Evolutionary conservation across 495 filamentous ascomycete species (phyloP), one percentile per base, ranked within the genome.

Genomic region (Neurospora sp.): DNA sequence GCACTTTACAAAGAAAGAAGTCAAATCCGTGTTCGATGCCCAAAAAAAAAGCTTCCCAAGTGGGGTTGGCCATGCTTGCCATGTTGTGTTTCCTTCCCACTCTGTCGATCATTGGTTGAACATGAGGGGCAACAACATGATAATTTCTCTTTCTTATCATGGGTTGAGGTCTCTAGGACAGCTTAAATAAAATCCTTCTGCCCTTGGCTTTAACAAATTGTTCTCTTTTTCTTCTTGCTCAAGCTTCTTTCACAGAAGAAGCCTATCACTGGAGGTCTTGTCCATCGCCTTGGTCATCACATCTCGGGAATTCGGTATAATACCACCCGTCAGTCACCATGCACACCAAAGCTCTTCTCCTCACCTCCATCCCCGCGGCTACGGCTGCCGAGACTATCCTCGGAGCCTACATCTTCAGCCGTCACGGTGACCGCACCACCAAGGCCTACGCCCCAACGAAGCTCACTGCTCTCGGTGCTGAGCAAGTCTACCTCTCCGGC

Each of bases 341-440:
- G 72, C 69, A 73, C 10, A 35, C 48, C 38, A 38, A 70, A 12
- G 37, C 20, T 69, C 70, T 83, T 59, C 68, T 78, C 16, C 74
- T 83, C 44, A 76, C 81, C n/a, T 46, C 81, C 31, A 69, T 83
- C 38, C 79, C 83, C 11, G 71, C 83, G 14, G 78, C 82, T 5
- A 65, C 27, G 53, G 77, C 83, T 12, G 84, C 82, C 14, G 89
- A 91, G 80, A 90, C 86, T 18, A 83, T 92, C 37, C 90, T 91
- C 79, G 89, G 87, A 46, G 84, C 89, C 35, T 92, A 92, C 70
- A 87, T 92, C 75, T 94, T 91, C 83, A 89, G 88, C 46, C 86
- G 90, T 14, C 86, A 93, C 74, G 93, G 93, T 65, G 93, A 94
- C 72, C 89, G 89, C 27, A 92, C 90, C 0, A 87, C 91, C n/a